Percentiles rank a stretch among this genome's conserved stretches.
Conservation (phyloP, 2,329 filamentous ascomycete genomes). For the Pseudogymnoascus sp. region DNA sequence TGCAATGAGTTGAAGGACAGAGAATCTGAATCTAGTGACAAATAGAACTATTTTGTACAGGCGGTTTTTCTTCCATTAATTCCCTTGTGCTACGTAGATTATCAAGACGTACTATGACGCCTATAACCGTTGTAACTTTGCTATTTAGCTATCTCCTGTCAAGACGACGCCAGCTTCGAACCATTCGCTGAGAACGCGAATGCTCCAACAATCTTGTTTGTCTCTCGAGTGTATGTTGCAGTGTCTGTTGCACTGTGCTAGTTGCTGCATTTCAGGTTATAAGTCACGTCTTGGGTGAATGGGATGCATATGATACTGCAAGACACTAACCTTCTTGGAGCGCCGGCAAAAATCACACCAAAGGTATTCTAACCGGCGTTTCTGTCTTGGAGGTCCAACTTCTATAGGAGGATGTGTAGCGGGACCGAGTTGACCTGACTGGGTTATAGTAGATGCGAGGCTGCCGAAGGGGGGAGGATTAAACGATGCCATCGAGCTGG, state of each 20-base stretch:
- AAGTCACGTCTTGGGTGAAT: background rate
- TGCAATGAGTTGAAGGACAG: background rate
- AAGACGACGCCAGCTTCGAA: background rate
- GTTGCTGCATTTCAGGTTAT: background rate
- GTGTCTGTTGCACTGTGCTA: background rate
- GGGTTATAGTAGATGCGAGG: background rate
- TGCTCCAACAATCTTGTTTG: background rate
- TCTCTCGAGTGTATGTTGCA: background rate
- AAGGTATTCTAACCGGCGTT: background rate
- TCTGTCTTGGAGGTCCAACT: conserved; percentile 12
- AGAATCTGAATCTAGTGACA: background rate
- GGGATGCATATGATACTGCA: background rate
- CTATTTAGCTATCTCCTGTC: background rate
- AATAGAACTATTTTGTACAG: background rate
- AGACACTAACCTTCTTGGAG: background rate
- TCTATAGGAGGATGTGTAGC: conserved; percentile 13
- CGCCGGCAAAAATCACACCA: background rate
- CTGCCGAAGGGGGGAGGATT: background rate
- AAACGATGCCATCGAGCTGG: background rate
- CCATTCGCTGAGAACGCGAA: background rate
- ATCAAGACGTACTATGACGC: background rate
- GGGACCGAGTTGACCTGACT: background rate
- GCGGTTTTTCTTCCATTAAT: background rate
- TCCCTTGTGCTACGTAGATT: background rate
- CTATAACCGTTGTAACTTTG: background rate